phyloP scores from a whole-genome alignment of 2,329 filamentous ascomycete species.

The Fusarium sp. region DNA sequence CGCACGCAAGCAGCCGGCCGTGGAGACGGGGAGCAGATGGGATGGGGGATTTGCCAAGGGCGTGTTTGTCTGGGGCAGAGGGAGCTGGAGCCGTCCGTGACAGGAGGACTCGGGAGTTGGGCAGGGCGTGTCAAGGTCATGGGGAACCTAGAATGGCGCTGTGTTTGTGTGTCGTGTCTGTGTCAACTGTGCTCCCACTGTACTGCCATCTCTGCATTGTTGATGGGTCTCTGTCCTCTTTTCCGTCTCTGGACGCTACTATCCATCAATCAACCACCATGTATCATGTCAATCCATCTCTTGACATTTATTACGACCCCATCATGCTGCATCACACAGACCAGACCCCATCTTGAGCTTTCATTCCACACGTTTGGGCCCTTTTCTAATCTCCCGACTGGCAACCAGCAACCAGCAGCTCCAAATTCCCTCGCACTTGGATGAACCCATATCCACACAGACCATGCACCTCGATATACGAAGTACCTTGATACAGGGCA shows the following conservation, averaged over 20 bases:
- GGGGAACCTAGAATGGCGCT: background rate
- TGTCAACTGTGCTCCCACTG: background rate
- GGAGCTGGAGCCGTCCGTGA: background rate
- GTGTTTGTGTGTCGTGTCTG: background rate
- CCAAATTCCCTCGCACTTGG: background rate
- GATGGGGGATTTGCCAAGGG: slow-evolving; percentile 9
- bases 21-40: slow-evolving; percentile 18
- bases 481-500: slow-evolving; percentile 5
- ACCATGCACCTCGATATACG: slow-evolving; percentile 18
- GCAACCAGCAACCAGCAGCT: background rate
- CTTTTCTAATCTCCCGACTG: slow-evolving; percentile 4
- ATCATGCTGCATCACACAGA: background rate
- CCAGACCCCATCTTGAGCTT: background rate
- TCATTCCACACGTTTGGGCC: slow-evolving; percentile 12
- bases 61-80: slow-evolving; percentile 1
- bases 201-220: background rate
- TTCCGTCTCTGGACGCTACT: background rate
- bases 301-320: background rate
- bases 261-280: background rate
- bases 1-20: slow-evolving; percentile 27
- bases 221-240: background rate
- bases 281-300: background rate
- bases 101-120: slow-evolving; percentile 1
- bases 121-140: background rate
- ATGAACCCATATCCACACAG: slow-evolving; percentile 18